phyloP scores from a whole-genome alignment of 768 basidiomycete species.

The Boletus reticuloceps region DNA sequence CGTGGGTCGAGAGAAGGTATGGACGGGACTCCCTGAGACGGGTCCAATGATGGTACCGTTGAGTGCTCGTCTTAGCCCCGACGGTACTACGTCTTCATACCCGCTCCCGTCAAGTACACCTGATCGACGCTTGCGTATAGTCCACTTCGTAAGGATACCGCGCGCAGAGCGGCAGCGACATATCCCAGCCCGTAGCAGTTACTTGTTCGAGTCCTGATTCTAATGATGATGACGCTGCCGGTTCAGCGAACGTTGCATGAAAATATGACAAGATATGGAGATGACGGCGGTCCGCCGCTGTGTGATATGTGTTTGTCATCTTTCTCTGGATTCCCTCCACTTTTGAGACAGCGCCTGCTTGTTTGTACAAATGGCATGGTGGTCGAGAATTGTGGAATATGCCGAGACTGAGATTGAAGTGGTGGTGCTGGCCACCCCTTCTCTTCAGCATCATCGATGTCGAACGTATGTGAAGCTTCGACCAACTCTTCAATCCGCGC shows the following conservation, averaged over 20 bases:
- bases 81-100: slow-evolving; percentile 74
- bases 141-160: too few species aligned
- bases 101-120: slow-evolving; percentile 69
- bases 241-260: slow-evolving; percentile 48
- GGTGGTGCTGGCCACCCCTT: slow-evolving; percentile 17
- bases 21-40: slow-evolving; percentile 33
- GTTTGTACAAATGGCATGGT: background rate
- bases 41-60: slow-evolving; percentile 83
- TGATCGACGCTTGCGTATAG: slow-evolving; percentile 48
- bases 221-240: too few species aligned
- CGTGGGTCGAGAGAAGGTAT: background rate
- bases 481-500: slow-evolving; percentile 64
- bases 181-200: too few species aligned
- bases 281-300: slow-evolving; percentile 63
- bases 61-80: slow-evolving; percentile 68
- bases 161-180: too few species aligned
- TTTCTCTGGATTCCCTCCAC: slow-evolving; percentile 47
- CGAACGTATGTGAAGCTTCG: slow-evolving; percentile 43
- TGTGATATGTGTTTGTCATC: slow-evolving; percentile 26
- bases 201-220: too few species aligned
- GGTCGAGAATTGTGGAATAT: background rate
- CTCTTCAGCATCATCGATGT: slow-evolving; percentile 22
- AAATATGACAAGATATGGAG: slow-evolving; percentile 80
- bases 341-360: background rate
- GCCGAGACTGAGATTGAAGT: background rate